Conservation (phyloP, 2,329 filamentous ascomycete genomes). For the Fusarium newnesense region DNA sequence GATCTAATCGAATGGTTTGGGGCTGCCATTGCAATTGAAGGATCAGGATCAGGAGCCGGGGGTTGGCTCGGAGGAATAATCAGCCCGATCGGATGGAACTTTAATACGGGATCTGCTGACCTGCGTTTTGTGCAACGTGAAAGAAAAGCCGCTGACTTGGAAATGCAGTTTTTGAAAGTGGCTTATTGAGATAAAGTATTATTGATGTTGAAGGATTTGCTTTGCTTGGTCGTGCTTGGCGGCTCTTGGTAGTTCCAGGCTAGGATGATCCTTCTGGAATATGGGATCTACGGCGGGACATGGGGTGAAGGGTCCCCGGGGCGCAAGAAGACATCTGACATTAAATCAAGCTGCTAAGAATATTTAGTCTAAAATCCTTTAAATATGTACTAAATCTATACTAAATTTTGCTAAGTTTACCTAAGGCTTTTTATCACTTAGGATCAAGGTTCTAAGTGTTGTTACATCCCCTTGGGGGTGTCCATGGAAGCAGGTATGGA, state of each 20-base stretch:
- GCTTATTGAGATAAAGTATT: background rate
- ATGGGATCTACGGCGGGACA: background rate
- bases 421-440: too few relatives aligned
- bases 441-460: too few relatives aligned
- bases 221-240: background rate
- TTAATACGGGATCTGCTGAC: background rate
- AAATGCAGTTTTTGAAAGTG: too few relatives aligned
- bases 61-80: background rate
- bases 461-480: too few relatives aligned
- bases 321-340: too few relatives aligned
- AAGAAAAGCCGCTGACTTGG: background rate
- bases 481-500: background rate
- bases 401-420: too few relatives aligned
- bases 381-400: too few relatives aligned
- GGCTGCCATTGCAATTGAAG: background rate
- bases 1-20: background rate
- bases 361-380: too few relatives aligned
- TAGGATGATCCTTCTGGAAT: background rate
- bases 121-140: background rate
- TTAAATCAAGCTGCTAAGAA: too few relatives aligned
- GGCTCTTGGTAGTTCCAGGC: background rate
- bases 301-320: too few relatives aligned
- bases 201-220: background rate
- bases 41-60: background rate
- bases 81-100: background rate